A percentile compares a stretch with the other conserved stretches of the same genome.
phyloP scores from a whole-genome alignment of 768 basidiomycete genomes.

The Lyophyllum atratum region DNA sequence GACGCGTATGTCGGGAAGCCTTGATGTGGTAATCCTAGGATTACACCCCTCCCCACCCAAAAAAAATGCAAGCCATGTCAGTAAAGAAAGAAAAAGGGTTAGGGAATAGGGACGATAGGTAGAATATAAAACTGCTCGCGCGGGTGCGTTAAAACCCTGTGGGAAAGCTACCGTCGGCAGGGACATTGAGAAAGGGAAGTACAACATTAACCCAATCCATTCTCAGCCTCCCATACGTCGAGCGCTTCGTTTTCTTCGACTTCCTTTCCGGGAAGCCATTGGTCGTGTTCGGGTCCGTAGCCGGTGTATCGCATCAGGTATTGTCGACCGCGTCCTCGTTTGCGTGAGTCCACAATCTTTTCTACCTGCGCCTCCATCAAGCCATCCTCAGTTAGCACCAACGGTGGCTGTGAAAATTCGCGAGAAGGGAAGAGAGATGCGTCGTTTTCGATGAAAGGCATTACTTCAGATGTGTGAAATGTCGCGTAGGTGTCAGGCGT shows the following conservation, averaged over 20 bases:
- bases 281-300: conserved; percentile 17
- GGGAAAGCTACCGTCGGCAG: too few species aligned
- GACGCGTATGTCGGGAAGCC: too few species aligned
- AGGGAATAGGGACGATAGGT: too few species aligned
- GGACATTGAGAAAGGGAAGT: too few species aligned
- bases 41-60: too few species aligned
- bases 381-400: conserved; percentile 23
- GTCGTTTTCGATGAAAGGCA: conserved; percentile 30
- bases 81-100: too few species aligned
- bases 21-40: too few species aligned
- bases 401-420: conserved; percentile 9
- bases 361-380: conserved; percentile 23
- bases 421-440: conserved; percentile 28
- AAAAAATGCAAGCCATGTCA: too few species aligned
- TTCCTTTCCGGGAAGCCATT: not conserved
- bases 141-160: too few species aligned
- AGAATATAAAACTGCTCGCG: too few species aligned
- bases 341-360: conserved; percentile 24
- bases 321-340: conserved; percentile 20
- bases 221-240: not conserved
- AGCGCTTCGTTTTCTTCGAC: not conserved
- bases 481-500: conserved; percentile 23
- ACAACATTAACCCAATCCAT: not conserved
- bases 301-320: conserved; percentile 33
- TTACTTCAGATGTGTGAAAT: conserved; percentile 36